Conservation (phyloP, 2,329 filamentous ascomycete species). For the Pseudogymnoascus sp. region DNA sequence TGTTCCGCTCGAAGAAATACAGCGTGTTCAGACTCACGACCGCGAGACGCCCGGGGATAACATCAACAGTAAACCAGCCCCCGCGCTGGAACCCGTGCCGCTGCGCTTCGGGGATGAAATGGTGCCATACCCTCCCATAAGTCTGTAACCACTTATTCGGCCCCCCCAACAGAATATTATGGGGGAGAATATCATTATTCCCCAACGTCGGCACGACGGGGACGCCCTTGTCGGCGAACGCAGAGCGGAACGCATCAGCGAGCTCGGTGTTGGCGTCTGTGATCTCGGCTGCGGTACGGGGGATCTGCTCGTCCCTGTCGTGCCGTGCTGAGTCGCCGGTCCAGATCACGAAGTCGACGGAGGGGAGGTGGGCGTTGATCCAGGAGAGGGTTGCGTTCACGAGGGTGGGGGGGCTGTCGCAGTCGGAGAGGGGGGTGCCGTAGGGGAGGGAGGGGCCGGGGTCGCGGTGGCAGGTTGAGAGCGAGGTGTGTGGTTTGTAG, state of each 20-base stretch:
- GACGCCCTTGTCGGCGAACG: conserved; percentile 56
- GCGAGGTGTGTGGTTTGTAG: conserved; percentile 71
- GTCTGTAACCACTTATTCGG: conserved; percentile 79
- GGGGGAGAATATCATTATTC: conserved; percentile 95
- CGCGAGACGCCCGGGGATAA: conserved; percentile 75
- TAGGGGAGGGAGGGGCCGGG: conserved; percentile 70
- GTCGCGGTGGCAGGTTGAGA: conserved; percentile 69
- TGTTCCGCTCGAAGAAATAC: conserved; percentile 92
- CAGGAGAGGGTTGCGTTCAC: conserved; percentile 85
- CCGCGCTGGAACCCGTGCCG: conserved; percentile 84
- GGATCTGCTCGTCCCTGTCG: conserved; percentile 75
- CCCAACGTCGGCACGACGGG: conserved; percentile 87
- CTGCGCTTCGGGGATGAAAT: conserved; percentile 88
- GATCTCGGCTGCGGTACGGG: conserved; percentile 70
- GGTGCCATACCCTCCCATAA: conserved; percentile 71
- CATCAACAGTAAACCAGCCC: conserved; percentile 91
- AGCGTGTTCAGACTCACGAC: conserved; percentile 94
- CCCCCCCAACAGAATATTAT: conserved; percentile 82
- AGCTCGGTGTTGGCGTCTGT: conserved; percentile 67
- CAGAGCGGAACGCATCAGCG: conserved; percentile 65
- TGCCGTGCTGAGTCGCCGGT: conserved; percentile 86
- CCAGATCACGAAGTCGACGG: conserved; percentile 89
- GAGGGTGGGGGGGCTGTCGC: conserved; percentile 74
- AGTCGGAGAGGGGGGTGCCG: conserved; percentile 79
- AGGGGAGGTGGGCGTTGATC: conserved; percentile 70